Evolutionary conservation across 1,139 yeast species (phyloP).

Genomic region (Saccharomyces hybrid): DNA sequence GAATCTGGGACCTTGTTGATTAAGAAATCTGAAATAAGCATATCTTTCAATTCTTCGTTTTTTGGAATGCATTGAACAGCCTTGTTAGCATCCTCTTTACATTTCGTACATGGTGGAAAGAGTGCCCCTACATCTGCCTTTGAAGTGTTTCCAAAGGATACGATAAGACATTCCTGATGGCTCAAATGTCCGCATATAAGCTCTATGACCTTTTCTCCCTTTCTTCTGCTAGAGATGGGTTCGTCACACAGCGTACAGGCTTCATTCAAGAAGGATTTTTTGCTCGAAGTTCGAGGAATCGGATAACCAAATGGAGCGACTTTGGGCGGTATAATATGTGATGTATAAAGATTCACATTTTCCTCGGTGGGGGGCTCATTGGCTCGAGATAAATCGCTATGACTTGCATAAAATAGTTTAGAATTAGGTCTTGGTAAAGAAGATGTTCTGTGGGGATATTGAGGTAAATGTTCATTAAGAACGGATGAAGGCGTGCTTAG

Average conservation of each 20-base stretch:
- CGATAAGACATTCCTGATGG: conserved; percentile 29
- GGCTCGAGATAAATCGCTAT: not conserved
- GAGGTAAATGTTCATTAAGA: conserved; percentile 1
- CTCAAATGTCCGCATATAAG: conserved; percentile 28
- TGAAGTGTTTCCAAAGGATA: conserved; percentile 18
- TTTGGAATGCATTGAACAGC: conserved; percentile 24
- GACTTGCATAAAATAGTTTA: conserved; percentile 2
- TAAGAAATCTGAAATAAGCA: conserved; percentile 15
- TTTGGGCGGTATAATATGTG: conserved; percentile 8
- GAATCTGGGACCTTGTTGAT: conserved; percentile 7
- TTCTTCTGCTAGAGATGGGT: conserved; percentile 25
- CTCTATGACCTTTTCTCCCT: conserved; percentile 29
- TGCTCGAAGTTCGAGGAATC: conserved; percentile 8
- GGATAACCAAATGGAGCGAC: conserved; percentile 13
- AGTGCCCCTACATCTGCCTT: conserved; percentile 15
- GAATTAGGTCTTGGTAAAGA: conserved; percentile 21
- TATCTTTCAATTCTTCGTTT: conserved; percentile 24
- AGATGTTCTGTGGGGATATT: conserved; percentile 16
- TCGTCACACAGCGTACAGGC: conserved; percentile 31
- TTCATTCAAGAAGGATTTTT: conserved; percentile 26
- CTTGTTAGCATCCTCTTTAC: conserved; percentile 9
- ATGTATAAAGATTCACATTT: not conserved
- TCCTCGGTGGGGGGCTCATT: not conserved
- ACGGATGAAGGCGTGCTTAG: conserved; percentile 5
- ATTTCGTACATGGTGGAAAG: conserved; percentile 25